Base-by-base conservation (phyloP, 179 eudicot genomes). In the Patellifolia procumbens region DNA sequence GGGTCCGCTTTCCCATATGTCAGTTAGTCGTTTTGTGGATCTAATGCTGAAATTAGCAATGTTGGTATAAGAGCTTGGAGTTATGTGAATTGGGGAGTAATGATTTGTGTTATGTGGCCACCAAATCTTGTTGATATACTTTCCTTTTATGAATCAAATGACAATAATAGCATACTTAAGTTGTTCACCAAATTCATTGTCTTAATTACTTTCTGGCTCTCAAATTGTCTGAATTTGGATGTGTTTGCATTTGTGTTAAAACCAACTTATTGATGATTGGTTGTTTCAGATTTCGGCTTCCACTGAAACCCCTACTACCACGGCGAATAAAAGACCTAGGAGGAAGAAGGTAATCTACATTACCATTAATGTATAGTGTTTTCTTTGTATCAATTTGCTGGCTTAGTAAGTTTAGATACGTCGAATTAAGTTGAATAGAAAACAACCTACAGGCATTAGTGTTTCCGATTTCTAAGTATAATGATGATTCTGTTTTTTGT, bases 331-430 rank as follows among this genome's bases (percentile, higher is more conserved):
- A 82, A 86, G 85, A 76, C 84, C 88, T 42, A 86, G 87, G 74
- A 87, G 72, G 67, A 89, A 86, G 84, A 89, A 84, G 91, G 92
- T 89, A n/a, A n/a, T n/a, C n/a, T n/a, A n/a, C n/a, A n/a, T n/a
- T n/a, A n/a, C n/a, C n/a, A n/a, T n/a, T n/a, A n/a, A n/a, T n/a
- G n/a, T n/a, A n/a, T n/a, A n/a, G n/a, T n/a, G n/a, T n/a, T n/a
- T n/a, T n/a, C n/a, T n/a, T n/a, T n/a, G n/a, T n/a, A n/a, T n/a
- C n/a, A n/a, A n/a, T n/a, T n/a, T n/a, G n/a, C n/a, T n/a, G n/a
- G n/a, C n/a, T n/a, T n/a, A n/a, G n/a, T n/a, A n/a, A n/a, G n/a
- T n/a, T n/a, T n/a, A n/a, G n/a, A n/a, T n/a, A n/a, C n/a, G n/a
- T n/a, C n/a, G n/a, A n/a, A n/a, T n/a, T n/a, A n/a, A n/a, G n/a